Evolutionary conservation across 768 basidiomycete genomes (phyloP), one percentile per base, ranked within the genome.

Genomic region (Naganishia friedmannii): DNA sequence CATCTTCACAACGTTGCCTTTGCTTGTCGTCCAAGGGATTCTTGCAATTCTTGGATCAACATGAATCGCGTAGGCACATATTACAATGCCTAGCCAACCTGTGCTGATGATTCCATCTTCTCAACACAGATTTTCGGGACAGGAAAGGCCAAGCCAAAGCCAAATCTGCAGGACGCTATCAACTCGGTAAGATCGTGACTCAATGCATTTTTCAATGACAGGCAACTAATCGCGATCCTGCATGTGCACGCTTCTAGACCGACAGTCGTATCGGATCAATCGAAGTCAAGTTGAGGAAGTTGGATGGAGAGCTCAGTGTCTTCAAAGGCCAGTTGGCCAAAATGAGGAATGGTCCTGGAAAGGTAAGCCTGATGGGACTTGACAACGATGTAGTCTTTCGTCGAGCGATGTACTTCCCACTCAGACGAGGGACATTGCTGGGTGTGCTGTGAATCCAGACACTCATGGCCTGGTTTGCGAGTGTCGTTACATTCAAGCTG

Each of bases 311-410:
- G 78, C 86, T 99, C 23, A 85, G 84, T 57, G 85, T 90, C 46
- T 97, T 96, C 84, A 93, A 93, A 81, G 92, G 94, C 67, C 96
- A 98, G 83, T 92, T 99, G 91, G 86, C 88, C 75, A 95, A 92
- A 82, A 84, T 99, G 79, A 85, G 92, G 28, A 89, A 88, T 74
- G 96, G 96, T 0, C 93, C 96, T 29, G 95, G 95, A 65, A 99
- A 96, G 87, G 94, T 94, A 74, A 60, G 83, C 74, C 3, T 17
- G 37, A 31, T 5, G 1, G n/a, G n/a, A 37, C 19, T 17, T 19
- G 17, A 37, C 8, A 9, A 32, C 29, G 7, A 15, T n/a, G 31
- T 2, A 42, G 15, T 15, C 15, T 42, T 8, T 42, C 9, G 9
- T 2, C 31, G 1, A 12, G 56, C 53, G n/a, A 42, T n/a, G 10